phyloP scores from a whole-genome alignment of 352 stramenopile species.

The Thraustochytrium sp. region DNA sequence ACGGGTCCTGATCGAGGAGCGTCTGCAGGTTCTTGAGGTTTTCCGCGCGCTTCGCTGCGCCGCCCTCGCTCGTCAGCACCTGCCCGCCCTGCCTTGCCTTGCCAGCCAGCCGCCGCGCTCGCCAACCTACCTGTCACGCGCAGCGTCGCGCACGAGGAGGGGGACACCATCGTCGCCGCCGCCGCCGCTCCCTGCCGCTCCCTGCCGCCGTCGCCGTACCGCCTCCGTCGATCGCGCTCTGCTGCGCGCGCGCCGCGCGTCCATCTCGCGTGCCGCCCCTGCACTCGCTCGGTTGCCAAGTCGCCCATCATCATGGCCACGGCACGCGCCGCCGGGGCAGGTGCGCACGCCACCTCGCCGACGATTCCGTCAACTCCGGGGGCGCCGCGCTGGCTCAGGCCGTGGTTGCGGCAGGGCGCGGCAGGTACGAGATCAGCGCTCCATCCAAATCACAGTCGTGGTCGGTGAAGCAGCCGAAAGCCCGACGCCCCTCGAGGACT shows the following conservation, averaged over 20 bases:
- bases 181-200: not conserved
- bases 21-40: slow-evolving; percentile 31
- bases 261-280: not conserved
- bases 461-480: no score
- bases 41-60: not conserved
- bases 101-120: not conserved
- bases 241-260: not conserved
- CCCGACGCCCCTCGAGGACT: no score
- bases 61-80: no score
- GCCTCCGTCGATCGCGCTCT: not conserved
- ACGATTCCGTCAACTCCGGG: no score
- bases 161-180: not conserved
- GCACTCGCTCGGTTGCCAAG: no score
- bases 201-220: not conserved
- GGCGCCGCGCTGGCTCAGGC: no score
- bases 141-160: not conserved
- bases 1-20: slow-evolving; percentile 13
- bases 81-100: not conserved
- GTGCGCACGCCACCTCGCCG: no score
- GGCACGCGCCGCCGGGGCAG: no score
- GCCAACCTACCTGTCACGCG: not conserved
- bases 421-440: no score
- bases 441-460: no score
- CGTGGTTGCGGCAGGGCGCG: no score
- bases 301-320: no score